Conservation (phyloP, 257 asterid species). For the Plectranthus barbatus region DNA sequence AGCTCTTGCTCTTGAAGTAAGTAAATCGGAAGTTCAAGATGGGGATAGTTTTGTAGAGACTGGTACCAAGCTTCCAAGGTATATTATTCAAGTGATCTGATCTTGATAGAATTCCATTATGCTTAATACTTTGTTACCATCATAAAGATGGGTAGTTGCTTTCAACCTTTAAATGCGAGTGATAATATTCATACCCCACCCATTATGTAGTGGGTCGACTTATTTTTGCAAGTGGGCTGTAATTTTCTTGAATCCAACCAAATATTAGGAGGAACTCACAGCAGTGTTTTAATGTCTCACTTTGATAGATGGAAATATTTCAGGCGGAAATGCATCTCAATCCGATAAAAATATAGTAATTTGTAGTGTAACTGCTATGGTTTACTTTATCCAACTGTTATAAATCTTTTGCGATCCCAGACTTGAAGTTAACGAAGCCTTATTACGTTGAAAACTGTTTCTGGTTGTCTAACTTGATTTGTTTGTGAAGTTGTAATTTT, state of each 20-base stretch:
- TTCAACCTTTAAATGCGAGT: not conserved
- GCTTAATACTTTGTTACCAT: conserved; percentile 8
- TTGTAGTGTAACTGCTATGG: not conserved
- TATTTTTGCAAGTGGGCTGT: not conserved
- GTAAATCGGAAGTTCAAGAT: conserved; percentile 52
- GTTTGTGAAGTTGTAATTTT: not conserved
- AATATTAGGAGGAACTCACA: not conserved
- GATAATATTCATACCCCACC: not conserved
- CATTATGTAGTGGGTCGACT: not conserved
- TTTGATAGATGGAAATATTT: not conserved
- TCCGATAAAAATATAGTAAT: too few species aligned
- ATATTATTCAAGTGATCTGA: conserved; percentile 15
- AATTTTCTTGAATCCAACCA: not conserved
- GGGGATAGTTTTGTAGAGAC: conserved; percentile 37
- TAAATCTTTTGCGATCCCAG: not conserved
- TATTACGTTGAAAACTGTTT: too few species aligned
- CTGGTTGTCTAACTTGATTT: not conserved
- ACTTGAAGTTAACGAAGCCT: not conserved
- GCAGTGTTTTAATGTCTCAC: not conserved
- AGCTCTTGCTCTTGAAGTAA: conserved; percentile 75
- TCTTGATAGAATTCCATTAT: not conserved
- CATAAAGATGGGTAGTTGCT: not conserved
- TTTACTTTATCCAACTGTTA: too few species aligned
- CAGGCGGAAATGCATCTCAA: not conserved
- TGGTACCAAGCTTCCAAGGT: conserved; percentile 50